These are phyloP conservation scores for Lyophyllum atratum DNA, from an alignment of 768 basidiomycete genomes.

Conservation along the genomic window DNA sequence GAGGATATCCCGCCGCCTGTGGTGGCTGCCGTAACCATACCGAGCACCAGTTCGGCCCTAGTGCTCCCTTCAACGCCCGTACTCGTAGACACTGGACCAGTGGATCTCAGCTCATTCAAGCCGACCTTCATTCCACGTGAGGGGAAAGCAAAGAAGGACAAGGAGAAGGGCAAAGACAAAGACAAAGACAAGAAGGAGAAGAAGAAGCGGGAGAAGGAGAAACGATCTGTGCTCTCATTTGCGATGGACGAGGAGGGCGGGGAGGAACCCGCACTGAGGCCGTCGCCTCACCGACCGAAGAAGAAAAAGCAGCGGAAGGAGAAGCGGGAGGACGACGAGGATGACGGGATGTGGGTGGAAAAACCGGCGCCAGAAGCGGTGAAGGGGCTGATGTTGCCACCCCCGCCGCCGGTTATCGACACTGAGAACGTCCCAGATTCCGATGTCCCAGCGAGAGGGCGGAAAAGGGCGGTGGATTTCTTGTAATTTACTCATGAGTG, in stretches of 20 bases:
- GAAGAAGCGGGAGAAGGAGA: constrained; percentile 44
- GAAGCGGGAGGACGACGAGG: constrained; percentile 32
- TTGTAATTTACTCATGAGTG: constrained; percentile 46
- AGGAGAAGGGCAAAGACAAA: constrained; percentile 49
- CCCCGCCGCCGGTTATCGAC: constrained; percentile 14
- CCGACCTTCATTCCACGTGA: constrained; percentile 84
- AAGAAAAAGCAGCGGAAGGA: constrained; percentile 49
- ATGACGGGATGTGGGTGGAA: constrained; percentile 72
- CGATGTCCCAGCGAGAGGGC: constrained; percentile 38
- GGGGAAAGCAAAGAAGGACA: constrained; percentile 44
- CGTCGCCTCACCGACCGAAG: constrained; percentile 41
- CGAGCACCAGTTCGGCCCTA: constrained; percentile 15
- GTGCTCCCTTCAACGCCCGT: constrained; percentile 11
- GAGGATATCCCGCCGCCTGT: constrained; percentile 17
- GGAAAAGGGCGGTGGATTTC: constrained; percentile 78
- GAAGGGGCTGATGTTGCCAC: constrained; percentile 28
- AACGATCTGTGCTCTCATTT: constrained; percentile 63
- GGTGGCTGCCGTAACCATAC: constrained; percentile 3
- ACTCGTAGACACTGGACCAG: constrained; percentile 18
- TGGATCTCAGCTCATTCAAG: constrained; percentile 77
- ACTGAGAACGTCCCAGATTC: constrained; percentile 12
- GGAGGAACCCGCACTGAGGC: constrained; percentile 33
- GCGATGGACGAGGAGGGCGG: constrained; percentile 68
- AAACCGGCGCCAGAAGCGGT: constrained; percentile 56
- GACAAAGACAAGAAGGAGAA: constrained; percentile 49